phyloP scores from a whole-genome alignment of 495 filamentous ascomycete species.

The Trichodelitschia bisporula region DNA sequence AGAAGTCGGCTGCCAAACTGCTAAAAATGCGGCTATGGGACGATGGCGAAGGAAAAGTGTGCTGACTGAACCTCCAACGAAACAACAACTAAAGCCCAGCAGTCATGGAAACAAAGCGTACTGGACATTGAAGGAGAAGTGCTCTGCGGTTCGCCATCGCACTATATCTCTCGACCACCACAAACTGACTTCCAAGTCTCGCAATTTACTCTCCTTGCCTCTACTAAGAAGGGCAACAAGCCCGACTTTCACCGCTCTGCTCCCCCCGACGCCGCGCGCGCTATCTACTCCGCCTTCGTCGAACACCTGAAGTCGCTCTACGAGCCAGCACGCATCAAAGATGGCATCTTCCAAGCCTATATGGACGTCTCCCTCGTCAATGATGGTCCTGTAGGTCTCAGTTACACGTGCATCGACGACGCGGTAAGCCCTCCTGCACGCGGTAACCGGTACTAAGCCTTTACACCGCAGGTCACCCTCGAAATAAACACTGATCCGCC shows the following conservation, averaged over 20 bases:
- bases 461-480: too few relatives aligned
- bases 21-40: slow-evolving; percentile 80
- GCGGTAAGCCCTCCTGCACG: too few relatives aligned
- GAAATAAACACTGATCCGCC: too few relatives aligned
- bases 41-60: slow-evolving; percentile 51
- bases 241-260: slow-evolving; percentile 88
- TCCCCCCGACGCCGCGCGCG: slow-evolving; percentile 45
- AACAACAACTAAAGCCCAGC: slow-evolving; percentile 5
- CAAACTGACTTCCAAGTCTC: slow-evolving; percentile 36
- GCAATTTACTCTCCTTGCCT: slow-evolving; percentile 86
- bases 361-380: slow-evolving; percentile 93
- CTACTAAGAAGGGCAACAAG: slow-evolving; percentile 81
- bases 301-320: slow-evolving; percentile 52
- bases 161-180: not conserved
- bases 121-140: slow-evolving; percentile 74
- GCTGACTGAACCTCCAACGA: slow-evolving; percentile 5
- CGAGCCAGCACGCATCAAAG: slow-evolving; percentile 52
- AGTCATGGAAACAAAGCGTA: slow-evolving; percentile 69
- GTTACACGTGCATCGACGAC: slow-evolving; percentile 37
- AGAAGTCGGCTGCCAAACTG: slow-evolving; percentile 60
- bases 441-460: too few relatives aligned
- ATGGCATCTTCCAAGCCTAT: slow-evolving; percentile 95
- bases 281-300: slow-evolving; percentile 63
- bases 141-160: slow-evolving; percentile 45
- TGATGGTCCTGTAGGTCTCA: slow-evolving; percentile 72